A percentile compares a stretch with the other conserved stretches of the same genome.
phyloP scores from a whole-genome alignment of 106 monocot species.

The Acanthochlamys bracteata region DNA sequence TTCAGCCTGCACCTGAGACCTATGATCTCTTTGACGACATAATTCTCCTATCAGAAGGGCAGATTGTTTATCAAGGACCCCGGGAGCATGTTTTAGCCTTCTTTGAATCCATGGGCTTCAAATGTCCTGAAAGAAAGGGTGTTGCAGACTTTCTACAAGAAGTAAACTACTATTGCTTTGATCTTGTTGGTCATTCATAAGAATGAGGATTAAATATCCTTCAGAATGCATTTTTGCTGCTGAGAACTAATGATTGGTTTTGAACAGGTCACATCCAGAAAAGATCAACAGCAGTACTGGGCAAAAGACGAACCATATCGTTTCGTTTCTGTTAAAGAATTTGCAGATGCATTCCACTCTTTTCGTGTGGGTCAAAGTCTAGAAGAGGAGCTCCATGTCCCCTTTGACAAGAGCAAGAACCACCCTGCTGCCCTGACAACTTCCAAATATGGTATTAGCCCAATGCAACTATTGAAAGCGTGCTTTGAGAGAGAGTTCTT shows the following conservation, averaged over 20 bases:
- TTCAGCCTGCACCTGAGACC: constrained; percentile 71
- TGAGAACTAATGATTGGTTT: neutral
- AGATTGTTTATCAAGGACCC: constrained; percentile 61
- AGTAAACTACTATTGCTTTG: constrained; percentile 16
- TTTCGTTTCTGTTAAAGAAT: constrained; percentile 47
- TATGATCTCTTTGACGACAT: constrained; percentile 65
- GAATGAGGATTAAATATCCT: no score
- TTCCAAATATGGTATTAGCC: constrained; percentile 42
- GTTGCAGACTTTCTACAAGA: constrained; percentile 70
- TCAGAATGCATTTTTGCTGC: neutral
- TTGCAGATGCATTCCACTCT: constrained; percentile 37
- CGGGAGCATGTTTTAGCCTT: constrained; percentile 56
- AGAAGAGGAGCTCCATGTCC: constrained; percentile 26
- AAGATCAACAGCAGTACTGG: constrained; percentile 72
- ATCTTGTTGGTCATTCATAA: neutral
- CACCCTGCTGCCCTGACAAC: constrained; percentile 62
- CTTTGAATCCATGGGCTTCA: constrained; percentile 55
- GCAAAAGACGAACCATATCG: constrained; percentile 28
- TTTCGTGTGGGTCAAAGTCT: constrained; percentile 37
- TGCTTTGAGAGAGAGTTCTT: constrained; percentile 38
- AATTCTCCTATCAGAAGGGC: constrained; percentile 61
- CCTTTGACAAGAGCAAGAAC: constrained; percentile 42
- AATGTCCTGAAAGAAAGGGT: constrained; percentile 70
- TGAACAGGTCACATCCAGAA: constrained; percentile 57
- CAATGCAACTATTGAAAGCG: constrained; percentile 43